Conservation (phyloP, 2,329 filamentous ascomycete genomes). For the Geosmithia putterillii region DNA sequence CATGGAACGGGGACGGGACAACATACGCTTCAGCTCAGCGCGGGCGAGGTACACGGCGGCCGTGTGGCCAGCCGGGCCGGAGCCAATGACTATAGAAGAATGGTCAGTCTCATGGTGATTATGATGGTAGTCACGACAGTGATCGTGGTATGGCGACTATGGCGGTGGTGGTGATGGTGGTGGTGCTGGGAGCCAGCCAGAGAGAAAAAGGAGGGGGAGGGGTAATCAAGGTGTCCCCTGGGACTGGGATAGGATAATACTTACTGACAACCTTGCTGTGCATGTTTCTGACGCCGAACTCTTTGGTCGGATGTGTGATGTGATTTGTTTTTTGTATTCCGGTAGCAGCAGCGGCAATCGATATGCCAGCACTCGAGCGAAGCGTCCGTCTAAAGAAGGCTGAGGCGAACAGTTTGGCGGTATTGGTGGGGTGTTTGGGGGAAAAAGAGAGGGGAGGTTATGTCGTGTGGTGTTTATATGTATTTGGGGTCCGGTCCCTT, state of each 20-base stretch:
- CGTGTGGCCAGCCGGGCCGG: constrained; percentile 93
- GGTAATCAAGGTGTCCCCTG: no score
- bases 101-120: not conserved
- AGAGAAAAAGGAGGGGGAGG: not conserved
- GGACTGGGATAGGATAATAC: constrained; percentile 21
- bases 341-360: constrained; percentile 55
- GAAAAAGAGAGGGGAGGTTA: not conserved
- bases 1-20: not conserved
- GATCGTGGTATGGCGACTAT: no score
- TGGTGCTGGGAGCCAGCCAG: not conserved
- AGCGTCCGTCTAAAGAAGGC: constrained; percentile 64
- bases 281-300: constrained; percentile 50
- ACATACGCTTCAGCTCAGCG: constrained; percentile 75
- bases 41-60: constrained; percentile 92
- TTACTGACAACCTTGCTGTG: constrained; percentile 85
- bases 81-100: constrained; percentile 57
- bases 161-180: no score
- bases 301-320: constrained; percentile 19
- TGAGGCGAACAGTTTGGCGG: constrained; percentile 88
- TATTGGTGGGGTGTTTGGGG: constrained; percentile 5
- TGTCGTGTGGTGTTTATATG: not conserved
- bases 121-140: not conserved
- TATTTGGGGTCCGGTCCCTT: not conserved
- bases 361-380: constrained; percentile 61
- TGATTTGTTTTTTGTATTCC: constrained; percentile 42